These are phyloP conservation scores for Suzukiozyma palmioleophila DNA, from an alignment of 1,139 yeast species.

Conservation along the genomic window DNA sequence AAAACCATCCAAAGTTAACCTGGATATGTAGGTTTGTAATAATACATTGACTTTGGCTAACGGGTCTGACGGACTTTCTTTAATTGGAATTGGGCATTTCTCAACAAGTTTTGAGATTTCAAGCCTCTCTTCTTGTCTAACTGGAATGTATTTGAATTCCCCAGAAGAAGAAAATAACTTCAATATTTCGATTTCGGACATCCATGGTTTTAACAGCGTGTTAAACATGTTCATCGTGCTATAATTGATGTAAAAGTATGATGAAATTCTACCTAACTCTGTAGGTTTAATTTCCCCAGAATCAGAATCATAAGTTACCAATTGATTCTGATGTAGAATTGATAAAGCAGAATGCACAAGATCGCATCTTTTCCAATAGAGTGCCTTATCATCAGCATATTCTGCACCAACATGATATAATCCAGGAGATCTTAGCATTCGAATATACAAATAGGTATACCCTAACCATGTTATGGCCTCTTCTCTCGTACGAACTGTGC, in stretches of 20 bases:
- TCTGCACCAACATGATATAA: slow-evolving; percentile 74
- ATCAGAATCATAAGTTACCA: slow-evolving; percentile 53
- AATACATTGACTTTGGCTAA: slow-evolving; percentile 76
- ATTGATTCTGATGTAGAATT: slow-evolving; percentile 48
- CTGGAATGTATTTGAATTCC: slow-evolving; percentile 80
- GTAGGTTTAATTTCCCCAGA: slow-evolving; percentile 52
- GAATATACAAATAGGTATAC: slow-evolving; percentile 70
- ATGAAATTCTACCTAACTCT: slow-evolving; percentile 79
- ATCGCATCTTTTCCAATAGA: slow-evolving; percentile 53
- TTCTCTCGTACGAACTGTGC: slow-evolving; percentile 53
- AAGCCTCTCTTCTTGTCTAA: slow-evolving; percentile 80
- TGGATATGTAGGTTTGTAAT: slow-evolving; percentile 80
- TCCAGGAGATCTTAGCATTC: slow-evolving; percentile 74
- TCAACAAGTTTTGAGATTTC: slow-evolving; percentile 71
- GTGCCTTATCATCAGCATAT: slow-evolving; percentile 43
- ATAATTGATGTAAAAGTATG: slow-evolving; percentile 79
- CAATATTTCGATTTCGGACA: slow-evolving; percentile 69
- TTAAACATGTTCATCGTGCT: slow-evolving; percentile 65
- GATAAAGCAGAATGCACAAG: slow-evolving; percentile 73
- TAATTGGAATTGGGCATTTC: slow-evolving; percentile 81
- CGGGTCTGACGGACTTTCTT: slow-evolving; percentile 67
- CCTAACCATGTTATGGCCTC: slow-evolving; percentile 81
- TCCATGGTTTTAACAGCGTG: slow-evolving; percentile 57
- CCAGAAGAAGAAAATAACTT: slow-evolving; percentile 75
- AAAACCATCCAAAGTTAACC: slow-evolving; percentile 75